Evolutionary conservation across 208 protist species (phyloP), one percentile per base, ranked within the genome.

Genomic region (Trypanosoma congolense): DNA sequence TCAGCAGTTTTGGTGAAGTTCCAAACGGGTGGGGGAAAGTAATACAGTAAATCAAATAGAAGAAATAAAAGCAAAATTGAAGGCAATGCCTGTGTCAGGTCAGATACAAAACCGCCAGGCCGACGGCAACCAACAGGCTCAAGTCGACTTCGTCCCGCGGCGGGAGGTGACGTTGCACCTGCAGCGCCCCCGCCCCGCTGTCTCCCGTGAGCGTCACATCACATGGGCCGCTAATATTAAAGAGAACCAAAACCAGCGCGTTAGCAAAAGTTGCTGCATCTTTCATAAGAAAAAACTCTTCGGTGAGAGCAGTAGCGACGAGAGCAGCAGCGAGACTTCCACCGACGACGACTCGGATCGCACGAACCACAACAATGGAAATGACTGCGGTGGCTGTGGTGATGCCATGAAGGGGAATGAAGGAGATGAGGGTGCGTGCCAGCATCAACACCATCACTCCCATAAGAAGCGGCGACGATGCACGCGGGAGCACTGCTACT

Each of bases 241-340:
- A 10, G 80, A 93, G n/a, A 51, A 80, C 29, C 30, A 47, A 3
- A 75, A 85, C 35, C 86, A 93, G 59, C 73, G 61, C n/a, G 77
- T 89, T 1, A 87, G 80, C 56, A 95, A 92, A 64, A 79, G 82
- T 62, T 95, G 88, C 63, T 92, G 84, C 44, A 58, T 91, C 2
- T 95, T 95, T 50, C 84, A 95, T 60, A 90, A 87, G 61, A 95
- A 88, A 60, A 82, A 83, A 50, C 52, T 90, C 14, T 95, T 95
- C 58, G 84, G 88, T 4, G 82, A 92, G 59, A 92, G 81, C 56
- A 85, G 80, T 56, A 87, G 77, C 47, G 72, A 80, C 25, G 66
- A 69, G n/a, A 77, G 65, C 41, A 68, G 55, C 24, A 83, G 66
- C 40, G 66, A 51, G 33, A 56, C n/a, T n/a, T n/a, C n/a, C n/a